Evolutionary conservation across 305 asterid species (phyloP).

Genomic region (Fraxinus sp.): DNA sequence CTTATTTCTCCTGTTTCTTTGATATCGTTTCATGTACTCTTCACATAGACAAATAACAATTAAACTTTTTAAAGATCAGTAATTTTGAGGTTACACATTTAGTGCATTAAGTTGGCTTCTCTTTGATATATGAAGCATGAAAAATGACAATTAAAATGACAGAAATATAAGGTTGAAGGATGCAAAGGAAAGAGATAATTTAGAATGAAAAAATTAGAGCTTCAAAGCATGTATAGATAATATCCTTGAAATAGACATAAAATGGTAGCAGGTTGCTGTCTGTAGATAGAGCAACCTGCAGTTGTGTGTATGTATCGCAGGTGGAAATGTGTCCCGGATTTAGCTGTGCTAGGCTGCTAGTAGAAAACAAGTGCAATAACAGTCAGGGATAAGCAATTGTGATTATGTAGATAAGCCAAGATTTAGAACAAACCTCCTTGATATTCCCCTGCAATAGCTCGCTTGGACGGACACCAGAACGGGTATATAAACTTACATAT

Average conservation of each 20-base stretch:
- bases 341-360: not conserved
- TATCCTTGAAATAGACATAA: not conserved
- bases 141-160: not conserved
- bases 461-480: conserved; percentile 78
- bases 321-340: not conserved
- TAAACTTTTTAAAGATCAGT: not conserved
- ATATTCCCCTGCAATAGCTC: conserved; percentile 66
- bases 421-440: conserved; percentile 61
- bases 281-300: not conserved
- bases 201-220: not conserved
- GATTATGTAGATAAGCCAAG: conserved; percentile 16
- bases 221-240: not conserved
- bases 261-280: not conserved
- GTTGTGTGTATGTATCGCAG: not conserved
- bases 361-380: not conserved
- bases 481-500: conserved; percentile 59
- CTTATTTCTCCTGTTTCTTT: not conserved
- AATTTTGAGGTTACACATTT: not conserved
- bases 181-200: not conserved
- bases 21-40: not conserved
- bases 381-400: not conserved
- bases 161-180: not conserved
- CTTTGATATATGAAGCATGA: not conserved
- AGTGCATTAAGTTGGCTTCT: not conserved
- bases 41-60: not conserved